Evolutionary conservation across 139 green algal species (phyloP).

Genomic region (Choricystis sp.): DNA sequence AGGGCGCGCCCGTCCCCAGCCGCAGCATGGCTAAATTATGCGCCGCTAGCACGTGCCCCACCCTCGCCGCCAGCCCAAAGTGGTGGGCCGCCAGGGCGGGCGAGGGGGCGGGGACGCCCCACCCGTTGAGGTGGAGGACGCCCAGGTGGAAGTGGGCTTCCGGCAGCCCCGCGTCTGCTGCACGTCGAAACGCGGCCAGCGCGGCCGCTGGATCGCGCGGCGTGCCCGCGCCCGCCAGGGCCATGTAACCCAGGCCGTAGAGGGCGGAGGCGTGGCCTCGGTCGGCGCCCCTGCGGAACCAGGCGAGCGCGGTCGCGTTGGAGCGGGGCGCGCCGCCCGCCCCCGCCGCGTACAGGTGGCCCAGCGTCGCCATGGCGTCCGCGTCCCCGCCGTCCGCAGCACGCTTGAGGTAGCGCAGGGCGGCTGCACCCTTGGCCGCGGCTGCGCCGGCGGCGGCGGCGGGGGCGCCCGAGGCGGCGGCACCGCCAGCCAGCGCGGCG

Average conservation of each 20-base stretch:
- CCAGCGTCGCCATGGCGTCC: constrained; percentile 23
- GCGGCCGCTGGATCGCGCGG: constrained; percentile 31
- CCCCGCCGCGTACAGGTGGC: constrained; percentile 75
- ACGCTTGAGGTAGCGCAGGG: too few relatives aligned
- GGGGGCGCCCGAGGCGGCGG: constrained; percentile 12
- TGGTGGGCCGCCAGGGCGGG: constrained; percentile 12
- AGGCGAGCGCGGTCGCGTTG: constrained; percentile 33
- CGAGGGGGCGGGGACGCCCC: constrained; percentile 11
- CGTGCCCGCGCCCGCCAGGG: constrained; percentile 58
- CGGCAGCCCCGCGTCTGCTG: constrained; percentile 13
- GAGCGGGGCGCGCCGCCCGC: constrained; percentile 23
- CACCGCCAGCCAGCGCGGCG: too few relatives aligned
- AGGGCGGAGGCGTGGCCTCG: constrained; percentile 38
- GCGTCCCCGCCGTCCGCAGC: background rate
- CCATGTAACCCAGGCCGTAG: constrained; percentile 80
- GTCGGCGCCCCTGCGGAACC: constrained; percentile 37
- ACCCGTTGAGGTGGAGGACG: constrained; percentile 56
- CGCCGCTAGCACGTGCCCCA: constrained; percentile 58
- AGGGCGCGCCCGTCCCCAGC: constrained; percentile 10
- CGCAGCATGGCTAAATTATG: constrained; percentile 89
- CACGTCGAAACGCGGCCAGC: constrained; percentile 32
- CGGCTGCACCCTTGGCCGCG: too few relatives aligned
- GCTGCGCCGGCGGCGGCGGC: too few relatives aligned
- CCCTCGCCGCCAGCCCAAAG: constrained; percentile 17
- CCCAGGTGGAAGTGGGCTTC: constrained; percentile 66